These are phyloP conservation scores for Bruguiera parviflora DNA, from an alignment of 345 rosid genomes.

Conservation along the genomic window DNA sequence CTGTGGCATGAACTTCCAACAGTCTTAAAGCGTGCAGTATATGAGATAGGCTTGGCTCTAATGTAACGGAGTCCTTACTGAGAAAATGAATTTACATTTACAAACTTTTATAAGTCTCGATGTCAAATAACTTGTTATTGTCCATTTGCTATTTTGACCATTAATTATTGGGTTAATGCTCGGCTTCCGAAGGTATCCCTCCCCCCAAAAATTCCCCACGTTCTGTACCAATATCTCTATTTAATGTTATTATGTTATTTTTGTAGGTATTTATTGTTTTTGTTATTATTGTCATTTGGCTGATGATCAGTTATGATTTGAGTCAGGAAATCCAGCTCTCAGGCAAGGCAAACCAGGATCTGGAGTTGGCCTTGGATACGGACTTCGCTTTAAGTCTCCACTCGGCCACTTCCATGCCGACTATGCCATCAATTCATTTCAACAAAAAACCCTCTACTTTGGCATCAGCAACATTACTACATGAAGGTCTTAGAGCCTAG, in stretches of 20 bases:
- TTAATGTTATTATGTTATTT: neutral
- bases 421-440: conserved; percentile 65
- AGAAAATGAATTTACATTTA: too few species aligned
- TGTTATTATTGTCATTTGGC: neutral
- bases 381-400: conserved; percentile 65
- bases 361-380: conserved; percentile 73
- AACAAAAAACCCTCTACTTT: conserved; percentile 70
- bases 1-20: too few species aligned
- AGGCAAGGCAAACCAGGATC: conserved; percentile 87
- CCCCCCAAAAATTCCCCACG: too few species aligned
- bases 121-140: too few species aligned
- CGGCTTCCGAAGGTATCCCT: neutral
- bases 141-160: too few species aligned
- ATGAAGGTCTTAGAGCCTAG: conserved; percentile 23
- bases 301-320: neutral
- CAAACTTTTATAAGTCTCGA: too few species aligned
- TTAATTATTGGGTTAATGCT: too few species aligned
- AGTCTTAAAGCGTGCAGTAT: neutral
- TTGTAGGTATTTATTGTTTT: neutral
- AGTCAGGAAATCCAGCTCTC: conserved; percentile 80
- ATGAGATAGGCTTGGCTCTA: neutral
- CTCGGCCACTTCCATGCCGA: conserved; percentile 65
- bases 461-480: conserved; percentile 80
- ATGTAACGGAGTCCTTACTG: too few species aligned
- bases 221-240: too few species aligned